Conservation (phyloP, 148 eudicot genomes). For the Persicaria tinctoria region DNA sequence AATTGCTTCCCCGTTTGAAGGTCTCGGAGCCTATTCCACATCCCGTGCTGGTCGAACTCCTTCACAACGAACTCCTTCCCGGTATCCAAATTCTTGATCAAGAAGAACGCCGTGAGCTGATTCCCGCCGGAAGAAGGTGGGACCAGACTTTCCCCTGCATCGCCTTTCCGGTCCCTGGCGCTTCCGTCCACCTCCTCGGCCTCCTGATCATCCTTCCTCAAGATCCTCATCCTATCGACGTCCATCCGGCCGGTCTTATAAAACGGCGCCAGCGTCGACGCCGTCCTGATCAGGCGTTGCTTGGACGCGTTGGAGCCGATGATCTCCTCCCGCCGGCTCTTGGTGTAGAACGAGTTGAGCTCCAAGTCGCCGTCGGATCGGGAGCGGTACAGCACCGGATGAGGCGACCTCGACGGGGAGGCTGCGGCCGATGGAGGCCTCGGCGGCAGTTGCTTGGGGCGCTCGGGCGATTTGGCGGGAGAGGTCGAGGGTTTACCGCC, state of each 20-base stretch:
- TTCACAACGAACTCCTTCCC: slow-evolving; percentile 91
- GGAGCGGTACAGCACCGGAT: slow-evolving; percentile 46
- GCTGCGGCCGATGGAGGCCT: not conserved
- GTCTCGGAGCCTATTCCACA: slow-evolving; percentile 85
- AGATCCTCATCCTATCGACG: slow-evolving; percentile 13
- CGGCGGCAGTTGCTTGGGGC: slow-evolving; percentile 5
- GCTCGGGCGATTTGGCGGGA: not conserved
- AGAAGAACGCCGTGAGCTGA: slow-evolving; percentile 44
- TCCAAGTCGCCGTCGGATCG: slow-evolving; percentile 79
- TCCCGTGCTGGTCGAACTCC: slow-evolving; percentile 71
- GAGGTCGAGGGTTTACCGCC: not conserved
- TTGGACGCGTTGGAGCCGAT: slow-evolving; percentile 56
- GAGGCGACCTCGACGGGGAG: slow-evolving; percentile 2
- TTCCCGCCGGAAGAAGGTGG: slow-evolving; percentile 18
- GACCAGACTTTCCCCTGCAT: not conserved
- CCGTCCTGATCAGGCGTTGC: slow-evolving; percentile 69
- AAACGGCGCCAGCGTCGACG: slow-evolving; percentile 33
- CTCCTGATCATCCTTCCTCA: not conserved
- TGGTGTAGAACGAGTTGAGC: slow-evolving; percentile 36
- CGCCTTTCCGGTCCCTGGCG: not conserved
- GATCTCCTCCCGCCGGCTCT: slow-evolving; percentile 59
- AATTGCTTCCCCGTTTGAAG: slow-evolving; percentile 81
- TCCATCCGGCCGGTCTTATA: slow-evolving; percentile 27
- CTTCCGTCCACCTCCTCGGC: not conserved
- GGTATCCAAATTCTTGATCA: slow-evolving; percentile 85